Base-by-base conservation (phyloP, 2,329 filamentous ascomycete species). In the Colletotrichum scovillei region DNA sequence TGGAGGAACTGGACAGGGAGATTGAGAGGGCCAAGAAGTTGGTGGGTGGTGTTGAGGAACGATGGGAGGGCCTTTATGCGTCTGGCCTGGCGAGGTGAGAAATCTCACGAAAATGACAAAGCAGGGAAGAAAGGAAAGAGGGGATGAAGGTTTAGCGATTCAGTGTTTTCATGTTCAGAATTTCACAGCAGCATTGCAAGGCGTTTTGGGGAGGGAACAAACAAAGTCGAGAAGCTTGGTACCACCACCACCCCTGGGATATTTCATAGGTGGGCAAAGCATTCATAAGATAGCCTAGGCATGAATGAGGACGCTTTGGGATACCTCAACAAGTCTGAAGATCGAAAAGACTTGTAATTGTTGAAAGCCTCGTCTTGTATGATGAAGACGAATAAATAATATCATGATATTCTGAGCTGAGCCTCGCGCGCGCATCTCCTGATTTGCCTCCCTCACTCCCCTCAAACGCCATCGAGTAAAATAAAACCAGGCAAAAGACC, bases 1-100 rank as follows among this genome's bases (percentile, higher is more conserved):
- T 95, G 32, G 94, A 97, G 69, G 95, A 98, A 83, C 82, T 98
- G 69, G 93, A 93, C 55, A 86, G 85, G 46, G 95, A 98, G 84
- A 96, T 97, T 75, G 90, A 91, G 74, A 86, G 86, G 32, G 83
- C 95, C 14, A 92, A 87, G 76, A 86, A 85, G n/a, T 90, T 91
- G 77, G 88, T 97, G 6, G 87, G 87, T 1, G 89, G 89, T 22
- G 87, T 96, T 5, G 94, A 96, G 75, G 81, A 87, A 69, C 81
- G 84, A 38, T 90, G 88, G 88, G 85, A 90, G 74, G 88, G 85
- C 2, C 78, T 90, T 0, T 91, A 90, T 74, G 24, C 76, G 74
- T 62, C 73, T 8, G 74, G 69, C 35, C 60, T 71, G 38, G 35
- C 69, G 63, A 42, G 63, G n/a, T 72, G 26, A 74, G 32, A 3